Percentiles rank a stretch among this genome's conserved stretches.
These are phyloP conservation scores for Alternaria arborescens DNA, from an alignment of 2,329 filamentous ascomycete genomes.

Conservation along the genomic window DNA sequence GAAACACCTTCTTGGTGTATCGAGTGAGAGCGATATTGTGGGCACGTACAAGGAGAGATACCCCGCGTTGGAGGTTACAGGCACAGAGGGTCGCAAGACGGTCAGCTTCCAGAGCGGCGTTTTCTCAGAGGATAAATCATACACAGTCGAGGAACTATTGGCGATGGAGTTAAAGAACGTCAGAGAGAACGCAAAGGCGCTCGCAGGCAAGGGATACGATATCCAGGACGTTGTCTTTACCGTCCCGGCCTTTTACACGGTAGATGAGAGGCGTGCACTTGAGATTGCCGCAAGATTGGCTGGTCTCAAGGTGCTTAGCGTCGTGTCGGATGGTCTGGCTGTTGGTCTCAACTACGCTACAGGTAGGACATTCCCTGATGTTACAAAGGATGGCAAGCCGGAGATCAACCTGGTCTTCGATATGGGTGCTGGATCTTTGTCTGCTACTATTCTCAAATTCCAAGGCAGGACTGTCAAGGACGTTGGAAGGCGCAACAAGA, in stretches of 20 bases:
- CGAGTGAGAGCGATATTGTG: conserved; percentile 65
- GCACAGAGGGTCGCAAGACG: conserved; percentile 66
- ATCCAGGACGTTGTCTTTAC: conserved; percentile 89
- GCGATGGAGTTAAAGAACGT: conserved; percentile 97
- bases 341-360: conserved; percentile 97
- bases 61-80: conserved; percentile 76
- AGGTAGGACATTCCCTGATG: conserved; percentile 83
- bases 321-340: conserved; percentile 89
- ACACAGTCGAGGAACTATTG: conserved; percentile 88
- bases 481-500: conserved; percentile 93
- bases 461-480: conserved; percentile 91
- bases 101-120: conserved; percentile 82
- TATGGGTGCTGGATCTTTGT: conserved; percentile 96
- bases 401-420: conserved; percentile 95
- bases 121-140: conserved; percentile 68
- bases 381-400: conserved; percentile 82
- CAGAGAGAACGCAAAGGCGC: conserved; percentile 82
- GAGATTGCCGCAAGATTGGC: conserved; percentile 86
- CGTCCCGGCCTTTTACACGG: conserved; percentile 87
- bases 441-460: conserved; percentile 88
- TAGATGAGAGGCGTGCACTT: conserved; percentile 87
- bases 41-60: conserved; percentile 77
- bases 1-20: conserved; percentile 85
- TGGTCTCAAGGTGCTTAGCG: conserved; percentile 81
- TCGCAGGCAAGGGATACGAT: conserved; percentile 77